A percentile compares a stretch with the other conserved stretches of the same genome.
Evolutionary conservation across 495 filamentous ascomycete species (phyloP).

Genomic region (Aspergillus saccharolyticus): DNA sequence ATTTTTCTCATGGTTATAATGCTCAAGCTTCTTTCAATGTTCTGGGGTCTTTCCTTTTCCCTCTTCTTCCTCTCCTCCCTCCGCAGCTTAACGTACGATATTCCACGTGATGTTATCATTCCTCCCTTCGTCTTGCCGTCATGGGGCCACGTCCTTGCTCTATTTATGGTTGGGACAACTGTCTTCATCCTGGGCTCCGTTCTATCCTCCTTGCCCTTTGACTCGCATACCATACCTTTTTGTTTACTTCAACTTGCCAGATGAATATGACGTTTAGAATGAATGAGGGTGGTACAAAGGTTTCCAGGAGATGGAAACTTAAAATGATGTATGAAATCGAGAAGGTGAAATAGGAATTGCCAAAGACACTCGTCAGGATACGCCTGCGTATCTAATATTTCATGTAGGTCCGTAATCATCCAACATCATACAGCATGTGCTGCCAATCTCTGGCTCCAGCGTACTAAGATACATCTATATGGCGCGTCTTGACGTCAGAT

Average conservation of each 20-base stretch:
- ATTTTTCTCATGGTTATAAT: constrained; percentile 24
- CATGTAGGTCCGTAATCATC: no score
- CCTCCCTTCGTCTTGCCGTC: constrained; percentile 2
- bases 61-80: constrained; percentile 4
- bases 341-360: neutral
- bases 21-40: constrained; percentile 5
- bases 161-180: neutral
- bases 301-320: neutral
- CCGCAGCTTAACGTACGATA: constrained; percentile 7
- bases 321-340: neutral
- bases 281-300: constrained; percentile 7
- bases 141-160: constrained; percentile 1
- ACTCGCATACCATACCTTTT: constrained; percentile 10
- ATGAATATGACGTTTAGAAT: constrained; percentile 19
- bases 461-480: neutral
- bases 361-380: no score
- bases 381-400: no score
- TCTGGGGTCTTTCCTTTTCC: constrained; percentile 11
- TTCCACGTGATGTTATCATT: constrained; percentile 16
- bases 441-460: neutral
- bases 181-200: constrained; percentile 7
- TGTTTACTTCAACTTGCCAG: constrained; percentile 5
- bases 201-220: constrained; percentile 6
- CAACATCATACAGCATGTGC: neutral
- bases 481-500: neutral